Conservation (phyloP, 495 filamentous ascomycete genomes). For the Cercophora sp. region DNA sequence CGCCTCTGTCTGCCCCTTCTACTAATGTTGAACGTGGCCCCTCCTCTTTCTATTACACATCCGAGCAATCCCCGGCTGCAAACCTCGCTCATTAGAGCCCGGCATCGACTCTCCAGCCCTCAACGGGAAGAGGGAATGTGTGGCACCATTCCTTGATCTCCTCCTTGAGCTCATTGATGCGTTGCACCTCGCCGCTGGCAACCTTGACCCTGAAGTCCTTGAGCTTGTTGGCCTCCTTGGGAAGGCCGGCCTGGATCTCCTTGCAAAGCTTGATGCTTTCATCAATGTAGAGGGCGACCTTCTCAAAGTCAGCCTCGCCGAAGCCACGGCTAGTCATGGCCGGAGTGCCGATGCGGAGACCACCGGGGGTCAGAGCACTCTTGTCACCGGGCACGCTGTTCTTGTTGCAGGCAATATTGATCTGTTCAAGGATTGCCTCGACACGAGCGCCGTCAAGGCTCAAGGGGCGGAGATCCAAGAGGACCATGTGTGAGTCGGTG, state of each 20-base stretch:
- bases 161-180: constrained; percentile 78
- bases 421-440: constrained; percentile 93
- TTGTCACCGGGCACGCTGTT: constrained; percentile 98
- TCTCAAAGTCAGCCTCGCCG: constrained; percentile 88
- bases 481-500: constrained; percentile 97
- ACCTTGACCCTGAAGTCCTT: constrained; percentile 99
- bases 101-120: constrained; percentile 54
- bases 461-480: constrained; percentile 81
- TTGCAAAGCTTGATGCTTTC: constrained; percentile 76
- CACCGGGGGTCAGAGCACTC: constrained; percentile 89
- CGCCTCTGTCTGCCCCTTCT: constrained; percentile 17
- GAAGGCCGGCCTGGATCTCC: constrained; percentile 74
- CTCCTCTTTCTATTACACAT: not conserved
- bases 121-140: constrained; percentile 89
- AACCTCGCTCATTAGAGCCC: constrained; percentile 35
- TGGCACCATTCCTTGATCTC: constrained; percentile 86
- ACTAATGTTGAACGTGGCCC: constrained; percentile 8
- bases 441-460: constrained; percentile 89
- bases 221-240: constrained; percentile 96
- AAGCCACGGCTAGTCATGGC: constrained; percentile 96
- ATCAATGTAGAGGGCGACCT: constrained; percentile 86
- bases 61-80: too few relatives aligned
- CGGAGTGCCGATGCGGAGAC: constrained; percentile 92
- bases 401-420: constrained; percentile 99
- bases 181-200: constrained; percentile 65